Evolutionary conservation across 1,284 basidiomycete genomes (phyloP).

Genomic region (Taiwanofungus camphoratus): DNA sequence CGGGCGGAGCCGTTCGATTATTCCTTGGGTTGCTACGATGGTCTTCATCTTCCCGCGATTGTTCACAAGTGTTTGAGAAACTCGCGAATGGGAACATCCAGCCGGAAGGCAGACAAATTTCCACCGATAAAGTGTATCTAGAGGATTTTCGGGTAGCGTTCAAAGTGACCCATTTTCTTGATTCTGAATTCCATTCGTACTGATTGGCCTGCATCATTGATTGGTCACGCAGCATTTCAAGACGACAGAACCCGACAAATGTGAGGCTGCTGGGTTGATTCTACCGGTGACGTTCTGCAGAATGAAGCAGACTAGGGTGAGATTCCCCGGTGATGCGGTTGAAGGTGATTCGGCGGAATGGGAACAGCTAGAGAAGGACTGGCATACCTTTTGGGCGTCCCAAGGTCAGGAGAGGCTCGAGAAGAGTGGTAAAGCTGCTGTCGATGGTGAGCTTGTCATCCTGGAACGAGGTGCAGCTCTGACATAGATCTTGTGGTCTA

Average conservation of each 20-base stretch:
- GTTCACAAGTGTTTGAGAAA: constrained; percentile 4
- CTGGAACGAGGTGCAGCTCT: background rate
- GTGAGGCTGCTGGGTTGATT: constrained; percentile 37
- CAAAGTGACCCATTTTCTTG: constrained; percentile 38
- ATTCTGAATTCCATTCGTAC: background rate
- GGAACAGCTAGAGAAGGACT: constrained; percentile 56
- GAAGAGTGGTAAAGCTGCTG: constrained; percentile 49
- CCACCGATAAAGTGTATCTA: constrained; percentile 57
- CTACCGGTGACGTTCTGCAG: constrained; percentile 58
- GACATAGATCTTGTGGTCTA: constrained; percentile 25
- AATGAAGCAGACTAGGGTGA: constrained; percentile 44
- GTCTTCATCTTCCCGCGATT: constrained; percentile 4
- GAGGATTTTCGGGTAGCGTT: constrained; percentile 79
- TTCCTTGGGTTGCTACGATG: constrained; percentile 60
- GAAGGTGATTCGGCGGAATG: constrained; percentile 45
- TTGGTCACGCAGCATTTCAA: constrained; percentile 50
- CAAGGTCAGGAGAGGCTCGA: constrained; percentile 47
- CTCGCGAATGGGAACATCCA: constrained; percentile 7
- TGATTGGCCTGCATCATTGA: background rate
- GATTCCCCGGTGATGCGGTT: constrained; percentile 45
- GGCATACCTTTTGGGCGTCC: constrained; percentile 57
- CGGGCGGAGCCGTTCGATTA: constrained; percentile 57
- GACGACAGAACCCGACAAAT: constrained; percentile 40
- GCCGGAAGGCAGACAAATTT: constrained; percentile 21
- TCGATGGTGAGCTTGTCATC: constrained; percentile 45